Percentiles rank a stretch among this genome's conserved stretches.
Evolutionary conservation across 2,329 filamentous ascomycete species (phyloP).

Genomic region (Penicillium sp.): DNA sequence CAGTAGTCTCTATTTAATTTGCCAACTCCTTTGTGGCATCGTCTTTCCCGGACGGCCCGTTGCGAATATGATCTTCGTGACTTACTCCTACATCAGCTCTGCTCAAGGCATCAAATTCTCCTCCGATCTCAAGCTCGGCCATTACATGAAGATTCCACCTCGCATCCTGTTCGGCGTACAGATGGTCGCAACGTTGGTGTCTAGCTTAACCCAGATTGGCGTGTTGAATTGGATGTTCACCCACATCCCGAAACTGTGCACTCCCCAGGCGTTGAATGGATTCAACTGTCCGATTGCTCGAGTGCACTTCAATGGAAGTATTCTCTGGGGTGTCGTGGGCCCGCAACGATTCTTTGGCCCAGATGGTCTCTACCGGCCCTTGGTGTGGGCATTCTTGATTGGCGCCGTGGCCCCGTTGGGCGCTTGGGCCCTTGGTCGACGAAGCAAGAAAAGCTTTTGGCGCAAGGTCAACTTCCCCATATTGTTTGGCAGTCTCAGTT

Average conservation of each 20-base stretch:
- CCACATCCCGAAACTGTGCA: slow-evolving; percentile 76
- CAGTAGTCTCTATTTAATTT: slow-evolving; percentile 82
- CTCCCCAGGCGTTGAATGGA: slow-evolving; percentile 75
- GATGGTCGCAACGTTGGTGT: slow-evolving; percentile 63
- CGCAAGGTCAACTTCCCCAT: slow-evolving; percentile 81
- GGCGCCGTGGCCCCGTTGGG: slow-evolving; percentile 73
- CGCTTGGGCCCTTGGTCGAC: slow-evolving; percentile 69
- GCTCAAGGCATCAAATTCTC: slow-evolving; percentile 89
- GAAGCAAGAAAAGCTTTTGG: slow-evolving; percentile 60
- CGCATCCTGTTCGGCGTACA: slow-evolving; percentile 61
- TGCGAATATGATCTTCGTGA: slow-evolving; percentile 92
- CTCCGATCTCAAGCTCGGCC: slow-evolving; percentile 76
- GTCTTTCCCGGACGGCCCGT: slow-evolving; percentile 83
- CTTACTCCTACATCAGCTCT: slow-evolving; percentile 86
- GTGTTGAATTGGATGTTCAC: slow-evolving; percentile 90
- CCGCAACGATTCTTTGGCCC: slow-evolving; percentile 79
- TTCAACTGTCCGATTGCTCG: slow-evolving; percentile 86
- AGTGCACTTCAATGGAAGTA: slow-evolving; percentile 87
- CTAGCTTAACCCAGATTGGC: slow-evolving; percentile 76
- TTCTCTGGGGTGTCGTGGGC: slow-evolving; percentile 86
- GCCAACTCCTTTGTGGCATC: slow-evolving; percentile 78
- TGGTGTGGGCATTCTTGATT: slow-evolving; percentile 80
- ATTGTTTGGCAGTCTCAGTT: slow-evolving; percentile 77
- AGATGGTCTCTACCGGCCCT: slow-evolving; percentile 69
- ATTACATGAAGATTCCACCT: slow-evolving; percentile 63